Evolutionary conservation across 495 filamentous ascomycete genomes (phyloP).

Genomic region (Baudoinia panamericana): DNA sequence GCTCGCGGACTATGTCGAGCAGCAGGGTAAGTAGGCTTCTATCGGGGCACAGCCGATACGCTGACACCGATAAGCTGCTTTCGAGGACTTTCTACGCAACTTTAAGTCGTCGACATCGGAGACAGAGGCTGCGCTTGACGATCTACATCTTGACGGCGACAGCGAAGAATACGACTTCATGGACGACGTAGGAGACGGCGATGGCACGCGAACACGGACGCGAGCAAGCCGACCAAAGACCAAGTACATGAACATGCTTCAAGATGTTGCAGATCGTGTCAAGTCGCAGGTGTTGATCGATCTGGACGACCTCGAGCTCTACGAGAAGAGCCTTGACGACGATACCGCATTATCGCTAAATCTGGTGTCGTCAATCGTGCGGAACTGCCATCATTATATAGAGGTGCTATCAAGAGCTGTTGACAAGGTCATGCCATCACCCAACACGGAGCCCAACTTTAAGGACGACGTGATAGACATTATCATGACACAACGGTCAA

Average conservation of each 20-base stretch:
- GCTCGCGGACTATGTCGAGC: constrained; percentile 73
- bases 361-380: constrained; percentile 71
- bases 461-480: constrained; percentile 97
- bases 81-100: constrained; percentile 72
- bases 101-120: constrained; percentile 79
- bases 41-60: background rate
- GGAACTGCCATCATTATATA: constrained; percentile 88
- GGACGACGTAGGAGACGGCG: constrained; percentile 61
- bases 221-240: constrained; percentile 43
- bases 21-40: constrained; percentile 47
- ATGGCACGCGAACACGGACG: constrained; percentile 33
- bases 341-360: constrained; percentile 40
- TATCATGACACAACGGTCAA: constrained; percentile 79
- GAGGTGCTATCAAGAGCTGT: constrained; percentile 81
- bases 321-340: constrained; percentile 54
- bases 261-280: constrained; percentile 71
- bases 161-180: constrained; percentile 93
- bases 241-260: constrained; percentile 86
- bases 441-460: constrained; percentile 67
- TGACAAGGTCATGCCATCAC: constrained; percentile 72
- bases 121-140: constrained; percentile 60
- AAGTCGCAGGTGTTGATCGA: constrained; percentile 68
- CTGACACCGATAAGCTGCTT: constrained; percentile 44
- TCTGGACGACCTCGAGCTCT: constrained; percentile 65
- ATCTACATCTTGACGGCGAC: constrained; percentile 77